These are phyloP conservation scores for Ceratocystis variospora DNA, from an alignment of 2,329 filamentous ascomycete species.

Conservation along the genomic window DNA sequence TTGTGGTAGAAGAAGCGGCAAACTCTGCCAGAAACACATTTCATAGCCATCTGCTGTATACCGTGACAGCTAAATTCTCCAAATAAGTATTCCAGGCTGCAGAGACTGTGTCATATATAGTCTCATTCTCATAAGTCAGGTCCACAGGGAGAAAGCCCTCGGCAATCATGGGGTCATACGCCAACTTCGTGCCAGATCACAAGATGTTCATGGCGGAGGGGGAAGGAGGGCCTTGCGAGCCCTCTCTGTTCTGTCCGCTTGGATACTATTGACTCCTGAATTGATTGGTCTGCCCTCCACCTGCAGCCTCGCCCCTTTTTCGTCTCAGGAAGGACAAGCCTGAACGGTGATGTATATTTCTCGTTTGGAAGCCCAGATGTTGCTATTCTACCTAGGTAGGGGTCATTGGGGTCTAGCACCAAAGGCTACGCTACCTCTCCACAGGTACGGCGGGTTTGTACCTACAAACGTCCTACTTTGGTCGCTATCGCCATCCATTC, in stretches of 20 bases:
- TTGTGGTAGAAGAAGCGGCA: too few relatives aligned
- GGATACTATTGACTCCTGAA: not conserved
- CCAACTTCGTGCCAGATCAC: not conserved
- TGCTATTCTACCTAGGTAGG: too few relatives aligned
- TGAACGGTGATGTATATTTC: too few relatives aligned
- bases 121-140: not conserved
- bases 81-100: too few relatives aligned
- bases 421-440: too few relatives aligned
- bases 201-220: not conserved
- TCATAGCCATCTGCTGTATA: too few relatives aligned
- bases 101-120: not conserved
- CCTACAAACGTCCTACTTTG: too few relatives aligned
- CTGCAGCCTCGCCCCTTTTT: not conserved
- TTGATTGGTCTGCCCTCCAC: not conserved
- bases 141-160: not conserved
- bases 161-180: not conserved
- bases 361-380: too few relatives aligned
- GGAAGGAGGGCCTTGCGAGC: not conserved
- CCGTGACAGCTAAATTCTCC: too few relatives aligned
- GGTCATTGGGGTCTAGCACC: too few relatives aligned
- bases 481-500: not conserved
- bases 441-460: too few relatives aligned
- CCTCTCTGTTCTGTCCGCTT: not conserved
- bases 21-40: too few relatives aligned
- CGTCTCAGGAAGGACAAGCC: not conserved